These are phyloP conservation scores for Neospora caninum DNA, from an alignment of 169 alveolate species.

Conservation along the genomic window DNA sequence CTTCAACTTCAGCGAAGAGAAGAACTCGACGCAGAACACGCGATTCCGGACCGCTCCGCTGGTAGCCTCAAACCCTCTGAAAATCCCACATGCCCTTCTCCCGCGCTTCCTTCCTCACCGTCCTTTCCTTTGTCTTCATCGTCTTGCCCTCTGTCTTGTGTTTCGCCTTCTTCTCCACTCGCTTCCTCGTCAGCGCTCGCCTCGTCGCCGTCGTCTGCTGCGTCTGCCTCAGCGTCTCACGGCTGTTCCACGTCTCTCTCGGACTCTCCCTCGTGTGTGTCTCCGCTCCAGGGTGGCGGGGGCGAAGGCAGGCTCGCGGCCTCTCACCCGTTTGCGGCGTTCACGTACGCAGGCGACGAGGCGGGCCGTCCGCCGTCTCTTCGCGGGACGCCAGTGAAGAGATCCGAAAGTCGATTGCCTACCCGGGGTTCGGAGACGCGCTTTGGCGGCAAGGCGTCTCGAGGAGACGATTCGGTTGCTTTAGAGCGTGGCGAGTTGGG, in stretches of 20 bases:
- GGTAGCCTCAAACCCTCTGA: too few relatives aligned
- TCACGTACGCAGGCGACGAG: not conserved
- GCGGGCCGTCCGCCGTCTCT: not conserved
- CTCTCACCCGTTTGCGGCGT: not conserved
- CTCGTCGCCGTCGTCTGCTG: not conserved
- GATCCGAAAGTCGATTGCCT: not conserved
- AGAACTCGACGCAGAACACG: too few relatives aligned
- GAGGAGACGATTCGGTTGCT: not conserved
- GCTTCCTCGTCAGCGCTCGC: not conserved
- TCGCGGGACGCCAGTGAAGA: not conserved
- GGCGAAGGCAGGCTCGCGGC: not conserved
- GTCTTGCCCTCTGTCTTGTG: too few relatives aligned
- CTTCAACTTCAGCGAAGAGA: not conserved
- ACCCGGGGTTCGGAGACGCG: too few relatives aligned
- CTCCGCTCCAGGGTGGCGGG: too few relatives aligned
- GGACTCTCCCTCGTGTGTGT: too few relatives aligned
- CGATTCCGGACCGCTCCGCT: not conserved
- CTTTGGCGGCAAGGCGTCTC: not conserved
- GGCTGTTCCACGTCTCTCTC: too few relatives aligned
- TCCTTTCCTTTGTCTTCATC: too few relatives aligned
- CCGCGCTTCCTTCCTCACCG: too few relatives aligned
- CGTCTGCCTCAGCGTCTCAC: too few relatives aligned
- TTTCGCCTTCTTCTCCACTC: not conserved
- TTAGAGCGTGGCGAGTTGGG: not conserved
- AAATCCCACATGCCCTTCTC: too few relatives aligned